Conservation (phyloP, 352 stramenopile species). For the Phytophthora pistaciae region DNA sequence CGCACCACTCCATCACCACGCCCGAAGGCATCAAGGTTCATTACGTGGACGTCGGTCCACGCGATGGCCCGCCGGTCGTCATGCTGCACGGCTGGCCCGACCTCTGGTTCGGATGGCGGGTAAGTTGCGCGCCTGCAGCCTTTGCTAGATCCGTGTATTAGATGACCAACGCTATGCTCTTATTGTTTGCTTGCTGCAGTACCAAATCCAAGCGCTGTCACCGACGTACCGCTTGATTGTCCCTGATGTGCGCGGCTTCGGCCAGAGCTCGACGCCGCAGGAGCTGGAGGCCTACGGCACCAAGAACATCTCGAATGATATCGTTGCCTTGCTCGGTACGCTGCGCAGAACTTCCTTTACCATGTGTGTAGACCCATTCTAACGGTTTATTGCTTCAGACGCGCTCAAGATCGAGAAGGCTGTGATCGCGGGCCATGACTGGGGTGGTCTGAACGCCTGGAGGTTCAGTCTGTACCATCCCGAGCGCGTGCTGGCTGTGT, state of each 20-base stretch:
- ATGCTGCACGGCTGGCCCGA: constrained; percentile 76
- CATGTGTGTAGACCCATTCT: not conserved
- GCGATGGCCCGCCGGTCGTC: constrained; percentile 55
- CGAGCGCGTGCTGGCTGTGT: constrained; percentile 57
- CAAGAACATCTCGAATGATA: constrained; percentile 59
- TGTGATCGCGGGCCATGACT: constrained; percentile 69
- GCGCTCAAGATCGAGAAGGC: constrained; percentile 54
- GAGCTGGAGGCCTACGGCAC: constrained; percentile 50
- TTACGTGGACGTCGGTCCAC: constrained; percentile 58
- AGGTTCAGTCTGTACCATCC: constrained; percentile 68
- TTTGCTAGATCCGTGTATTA: not conserved
- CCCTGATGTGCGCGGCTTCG: constrained; percentile 62
- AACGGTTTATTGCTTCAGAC: constrained; percentile 32
- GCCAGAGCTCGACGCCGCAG: constrained; percentile 51
- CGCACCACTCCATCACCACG: constrained; percentile 44
- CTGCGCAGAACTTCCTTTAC: not conserved
- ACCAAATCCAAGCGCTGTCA: constrained; percentile 59
- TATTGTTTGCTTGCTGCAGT: constrained; percentile 20
- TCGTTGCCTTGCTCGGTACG: constrained; percentile 49
- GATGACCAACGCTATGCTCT: not conserved
- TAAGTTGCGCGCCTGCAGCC: constrained; percentile 21
- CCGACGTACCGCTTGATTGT: constrained; percentile 68
- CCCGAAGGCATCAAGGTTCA: constrained; percentile 50
- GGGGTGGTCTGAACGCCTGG: constrained; percentile 58
- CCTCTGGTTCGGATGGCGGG: constrained; percentile 67